These are phyloP conservation scores for Biscogniauxia sp. DNA, from an alignment of 2,329 filamentous ascomycete species.

Conservation along the genomic window DNA sequence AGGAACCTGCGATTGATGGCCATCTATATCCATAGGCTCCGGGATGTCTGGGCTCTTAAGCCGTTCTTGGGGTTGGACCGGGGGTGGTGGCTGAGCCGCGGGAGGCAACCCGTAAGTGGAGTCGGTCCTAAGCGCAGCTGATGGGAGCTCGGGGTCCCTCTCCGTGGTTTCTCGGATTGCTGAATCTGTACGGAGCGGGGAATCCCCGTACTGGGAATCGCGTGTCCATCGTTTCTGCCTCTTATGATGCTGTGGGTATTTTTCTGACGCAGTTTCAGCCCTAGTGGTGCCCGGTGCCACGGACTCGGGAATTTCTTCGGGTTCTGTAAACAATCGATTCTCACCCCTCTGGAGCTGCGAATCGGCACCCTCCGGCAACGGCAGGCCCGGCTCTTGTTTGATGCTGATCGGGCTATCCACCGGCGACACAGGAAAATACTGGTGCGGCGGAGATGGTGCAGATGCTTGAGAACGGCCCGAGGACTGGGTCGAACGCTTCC, in stretches of 20 bases:
- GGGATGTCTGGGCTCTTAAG: constrained; percentile 36
- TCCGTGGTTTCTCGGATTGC: constrained; percentile 28
- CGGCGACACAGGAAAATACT: constrained; percentile 21
- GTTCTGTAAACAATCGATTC: constrained; percentile 26
- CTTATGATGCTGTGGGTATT: constrained; percentile 19
- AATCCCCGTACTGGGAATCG: constrained; percentile 24
- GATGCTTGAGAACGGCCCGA: constrained; percentile 19
- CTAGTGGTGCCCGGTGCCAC: constrained; percentile 5
- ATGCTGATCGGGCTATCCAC: constrained; percentile 17
- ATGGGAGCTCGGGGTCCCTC: constrained; percentile 28
- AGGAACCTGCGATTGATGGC: constrained; percentile 18
- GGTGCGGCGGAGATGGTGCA: constrained; percentile 21
- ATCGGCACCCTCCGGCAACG: constrained; percentile 7
- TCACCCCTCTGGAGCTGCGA: constrained; percentile 10
- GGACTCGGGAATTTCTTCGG: constrained; percentile 24
- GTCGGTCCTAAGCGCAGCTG: constrained; percentile 25
- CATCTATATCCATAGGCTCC: constrained; percentile 33
- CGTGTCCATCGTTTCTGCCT: constrained; percentile 15
- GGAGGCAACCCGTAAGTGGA: constrained; percentile 31
- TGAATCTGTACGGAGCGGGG: constrained; percentile 23
- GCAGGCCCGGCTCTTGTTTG: constrained; percentile 21
- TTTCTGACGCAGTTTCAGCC: constrained; percentile 7
- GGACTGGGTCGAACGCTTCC: constrained; percentile 31
- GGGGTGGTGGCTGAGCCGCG: constrained; percentile 27
- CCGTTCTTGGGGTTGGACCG: constrained; percentile 27